Evolutionary conservation across 2,329 filamentous ascomycete genomes (phyloP).

Genomic region (Hortaea werneckii): DNA sequence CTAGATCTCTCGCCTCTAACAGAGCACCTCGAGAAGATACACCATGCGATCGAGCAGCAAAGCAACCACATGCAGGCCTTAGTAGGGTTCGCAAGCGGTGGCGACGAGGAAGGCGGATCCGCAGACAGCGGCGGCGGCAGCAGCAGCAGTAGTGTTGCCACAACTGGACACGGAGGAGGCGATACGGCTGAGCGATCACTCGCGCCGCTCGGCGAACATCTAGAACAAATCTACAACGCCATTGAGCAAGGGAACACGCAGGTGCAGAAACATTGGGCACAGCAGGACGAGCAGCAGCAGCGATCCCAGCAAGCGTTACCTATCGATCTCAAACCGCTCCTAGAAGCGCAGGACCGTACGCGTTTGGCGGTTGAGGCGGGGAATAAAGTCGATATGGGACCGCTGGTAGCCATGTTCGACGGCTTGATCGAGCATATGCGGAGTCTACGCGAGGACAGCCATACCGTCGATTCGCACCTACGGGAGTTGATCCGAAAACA

Average conservation of each 20-base stretch:
- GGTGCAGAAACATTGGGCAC: not conserved
- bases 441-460: not conserved
- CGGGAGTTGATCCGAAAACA: constrained; percentile 1
- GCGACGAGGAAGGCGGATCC: constrained; percentile 4
- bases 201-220: constrained; percentile 9
- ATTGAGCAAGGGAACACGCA: constrained; percentile 12
- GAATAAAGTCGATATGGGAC: not conserved
- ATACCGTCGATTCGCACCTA: not conserved
- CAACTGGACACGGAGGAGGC: not conserved
- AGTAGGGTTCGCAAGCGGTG: constrained; percentile 7
- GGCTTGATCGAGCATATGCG: not conserved
- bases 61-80: constrained; percentile 8
- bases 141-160: not conserved
- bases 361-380: constrained; percentile 3
- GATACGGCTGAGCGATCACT: constrained; percentile 3
- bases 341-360: constrained; percentile 4
- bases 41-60: constrained; percentile 9
- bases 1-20: constrained; percentile 6
- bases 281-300: not conserved
- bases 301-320: not conserved
- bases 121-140: constrained; percentile 2
- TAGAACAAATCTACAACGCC: constrained; percentile 12
- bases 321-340: constrained; percentile 8
- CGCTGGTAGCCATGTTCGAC: not conserved
- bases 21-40: constrained; percentile 9